Base-by-base conservation (phyloP, 805 yeast genomes). In the Saturnispora besseyi region DNA sequence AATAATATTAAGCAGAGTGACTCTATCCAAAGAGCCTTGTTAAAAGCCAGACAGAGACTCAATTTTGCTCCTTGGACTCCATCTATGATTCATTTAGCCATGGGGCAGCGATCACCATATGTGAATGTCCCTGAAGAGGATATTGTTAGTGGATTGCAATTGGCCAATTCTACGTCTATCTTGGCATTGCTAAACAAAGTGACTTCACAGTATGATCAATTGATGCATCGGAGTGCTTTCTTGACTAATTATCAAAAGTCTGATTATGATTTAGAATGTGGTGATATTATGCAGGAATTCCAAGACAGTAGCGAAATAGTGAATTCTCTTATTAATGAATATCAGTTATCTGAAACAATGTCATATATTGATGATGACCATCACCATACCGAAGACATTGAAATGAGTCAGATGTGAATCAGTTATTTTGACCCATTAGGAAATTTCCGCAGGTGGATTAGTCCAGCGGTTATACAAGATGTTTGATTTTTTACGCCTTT, bases 1-100 rank as follows among this genome's bases (percentile, higher is more conserved):
- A 47, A 50, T n/a, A 48, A 28, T 30, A n/a, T 45, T 15, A 30
- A 15, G 7, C 31, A 37, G 5, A 22, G 41, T 12, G 46, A 90
- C 57, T 75, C 86, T 3, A 51, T 55, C 5, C 82, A 82, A 46
- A 82, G 81, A 60, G 88, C 86, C 1, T 32, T 54, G 15, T 36
- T 54, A 3, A 54, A 81, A 55, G 80, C 86, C 0, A 82, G 82
- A 54, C 78, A 78, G 47, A 65, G 91, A 49, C 72, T 88, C 1
- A 73, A 77, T 28, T 93, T 88, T 68, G 87, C 87, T 3, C 93
- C 96, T 0, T 86, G 96, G 89, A 78, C 88, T 0, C 81, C 93
- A 0, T 77, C 89, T 0, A 76, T 89, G 7, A 75, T 89, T 5
- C 93, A 88, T 59, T 71, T 89, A 0, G 89, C 91, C 7, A 71